Evolutionary conservation across 345 rosid genomes (phyloP).

Genomic region (Eucalyptus guilfoylei): DNA sequence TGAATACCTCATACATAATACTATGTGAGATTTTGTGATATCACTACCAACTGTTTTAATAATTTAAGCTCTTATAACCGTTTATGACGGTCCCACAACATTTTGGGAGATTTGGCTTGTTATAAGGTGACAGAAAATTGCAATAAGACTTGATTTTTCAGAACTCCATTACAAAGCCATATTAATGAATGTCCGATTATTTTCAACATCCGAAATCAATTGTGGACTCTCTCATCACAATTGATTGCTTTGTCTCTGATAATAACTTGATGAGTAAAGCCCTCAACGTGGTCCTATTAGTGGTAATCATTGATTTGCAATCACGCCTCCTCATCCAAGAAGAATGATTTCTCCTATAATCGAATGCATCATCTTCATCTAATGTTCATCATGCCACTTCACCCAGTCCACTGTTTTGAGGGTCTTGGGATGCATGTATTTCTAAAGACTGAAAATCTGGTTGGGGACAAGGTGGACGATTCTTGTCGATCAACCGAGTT

Average conservation of each 20-base stretch:
- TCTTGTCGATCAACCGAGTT: background rate
- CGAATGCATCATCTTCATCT: background rate
- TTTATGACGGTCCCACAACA: background rate
- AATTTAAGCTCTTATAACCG: accelerated
- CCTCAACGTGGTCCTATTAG: background rate
- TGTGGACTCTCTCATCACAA: too few relatives aligned
- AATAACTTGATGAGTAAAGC: background rate
- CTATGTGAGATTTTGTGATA: accelerated
- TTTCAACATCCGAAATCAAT: background rate
- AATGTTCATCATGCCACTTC: background rate
- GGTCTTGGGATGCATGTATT: background rate
- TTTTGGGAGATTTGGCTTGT: background rate
- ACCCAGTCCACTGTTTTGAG: background rate
- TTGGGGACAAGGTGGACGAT: background rate
- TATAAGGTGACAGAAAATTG: background rate
- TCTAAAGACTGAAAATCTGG: background rate
- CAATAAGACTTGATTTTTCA: background rate
- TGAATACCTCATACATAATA: accelerated
- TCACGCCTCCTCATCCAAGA: background rate
- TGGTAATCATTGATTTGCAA: background rate
- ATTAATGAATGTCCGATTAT: background rate
- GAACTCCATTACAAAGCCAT: accelerated
- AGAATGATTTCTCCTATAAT: background rate
- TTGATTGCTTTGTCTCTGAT: too few relatives aligned
- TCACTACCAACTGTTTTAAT: accelerated